Conservation (phyloP, 768 basidiomycete species). For the Cytidiella melzeri region DNA sequence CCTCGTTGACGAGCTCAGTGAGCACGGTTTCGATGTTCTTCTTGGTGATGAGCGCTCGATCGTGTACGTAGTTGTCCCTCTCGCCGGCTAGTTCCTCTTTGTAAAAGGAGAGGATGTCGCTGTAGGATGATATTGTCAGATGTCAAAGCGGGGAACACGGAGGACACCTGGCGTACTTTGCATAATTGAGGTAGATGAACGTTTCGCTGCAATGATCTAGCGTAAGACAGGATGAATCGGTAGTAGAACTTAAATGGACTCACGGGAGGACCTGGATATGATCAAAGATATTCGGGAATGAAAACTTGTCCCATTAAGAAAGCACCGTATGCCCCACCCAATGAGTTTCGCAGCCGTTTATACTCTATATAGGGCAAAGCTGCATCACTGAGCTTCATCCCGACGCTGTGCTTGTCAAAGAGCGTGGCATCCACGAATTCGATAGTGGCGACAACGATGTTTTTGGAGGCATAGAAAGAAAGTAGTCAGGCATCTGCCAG, state of each 20-base stretch:
- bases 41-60: conserved; percentile 5
- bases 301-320: conserved; percentile 30
- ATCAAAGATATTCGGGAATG: conserved; percentile 22
- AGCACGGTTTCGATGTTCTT: background rate
- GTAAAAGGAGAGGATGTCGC: conserved; percentile 15
- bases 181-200: conserved; percentile 18
- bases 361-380: conserved; percentile 24
- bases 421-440: conserved; percentile 29
- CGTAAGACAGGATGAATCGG: background rate
- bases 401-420: conserved; percentile 26
- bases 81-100: conserved; percentile 12
- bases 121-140: background rate
- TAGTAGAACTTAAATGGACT: background rate
- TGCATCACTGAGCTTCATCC: conserved; percentile 19
- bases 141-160: background rate
- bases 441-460: conserved; percentile 31
- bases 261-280: conserved; percentile 34
- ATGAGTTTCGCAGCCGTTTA: conserved; percentile 24
- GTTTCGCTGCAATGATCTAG: background rate
- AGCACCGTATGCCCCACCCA: conserved; percentile 30
- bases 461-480: conserved; percentile 25
- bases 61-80: conserved; percentile 11
- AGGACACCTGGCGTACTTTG: conserved; percentile 27
- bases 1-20: conserved; percentile 11
- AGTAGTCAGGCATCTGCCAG: conserved; percentile 23